Evolutionary conservation across 2,329 filamentous ascomycete species (phyloP).

Genomic region (Penicillium thymicola): DNA sequence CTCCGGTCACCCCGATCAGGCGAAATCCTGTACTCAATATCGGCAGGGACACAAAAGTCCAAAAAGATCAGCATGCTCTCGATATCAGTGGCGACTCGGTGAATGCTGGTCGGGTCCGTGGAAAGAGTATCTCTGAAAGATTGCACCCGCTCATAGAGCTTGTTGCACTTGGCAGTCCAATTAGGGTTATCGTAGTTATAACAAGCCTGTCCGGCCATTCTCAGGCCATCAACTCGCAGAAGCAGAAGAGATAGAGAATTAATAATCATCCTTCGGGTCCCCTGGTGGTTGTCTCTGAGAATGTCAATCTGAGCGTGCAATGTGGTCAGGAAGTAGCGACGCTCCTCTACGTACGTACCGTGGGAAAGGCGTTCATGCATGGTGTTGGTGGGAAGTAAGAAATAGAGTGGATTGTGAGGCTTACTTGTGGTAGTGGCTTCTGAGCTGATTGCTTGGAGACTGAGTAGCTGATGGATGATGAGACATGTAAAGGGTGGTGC

Average conservation of each 20-base stretch:
- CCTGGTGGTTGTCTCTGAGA: background rate
- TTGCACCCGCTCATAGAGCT: background rate
- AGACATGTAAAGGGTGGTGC: background rate
- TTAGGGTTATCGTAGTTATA: background rate
- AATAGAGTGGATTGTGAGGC: background rate
- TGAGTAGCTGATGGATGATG: background rate
- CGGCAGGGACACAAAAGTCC: background rate
- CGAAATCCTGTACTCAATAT: background rate
- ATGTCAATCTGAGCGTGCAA: constrained; percentile 5
- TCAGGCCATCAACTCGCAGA: background rate
- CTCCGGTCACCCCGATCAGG: background rate
- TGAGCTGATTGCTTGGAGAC: background rate
- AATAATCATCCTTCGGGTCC: background rate
- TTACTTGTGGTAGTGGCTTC: background rate
- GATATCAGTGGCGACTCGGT: background rate
- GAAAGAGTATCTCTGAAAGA: background rate
- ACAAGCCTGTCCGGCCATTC: background rate
- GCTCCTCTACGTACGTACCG: constrained; percentile 3
- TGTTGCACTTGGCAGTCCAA: constrained; percentile 2
- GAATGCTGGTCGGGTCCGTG: background rate
- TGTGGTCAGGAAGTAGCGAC: background rate
- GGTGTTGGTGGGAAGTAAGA: background rate
- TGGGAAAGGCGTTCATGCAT: background rate
- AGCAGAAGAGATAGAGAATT: background rate
- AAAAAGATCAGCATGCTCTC: background rate